Evolutionary conservation across 345 rosid genomes (phyloP).

Genomic region (Pugionium cornutum): DNA sequence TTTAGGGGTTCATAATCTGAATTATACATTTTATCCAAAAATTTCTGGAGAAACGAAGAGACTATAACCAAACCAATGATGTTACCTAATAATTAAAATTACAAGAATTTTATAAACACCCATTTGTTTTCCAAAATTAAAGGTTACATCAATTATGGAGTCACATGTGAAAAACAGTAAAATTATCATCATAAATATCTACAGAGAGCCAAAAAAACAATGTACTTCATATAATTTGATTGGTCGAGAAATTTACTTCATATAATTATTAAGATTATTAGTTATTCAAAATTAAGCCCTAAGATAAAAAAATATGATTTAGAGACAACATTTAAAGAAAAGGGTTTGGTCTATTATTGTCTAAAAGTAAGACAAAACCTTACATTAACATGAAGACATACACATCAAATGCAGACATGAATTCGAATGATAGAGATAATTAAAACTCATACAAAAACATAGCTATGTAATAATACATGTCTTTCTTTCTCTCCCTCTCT

Average conservation of each 20-base stretch:
- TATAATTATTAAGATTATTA: too few species aligned
- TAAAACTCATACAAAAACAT: conserved; percentile 24
- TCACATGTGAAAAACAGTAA: conserved; percentile 30
- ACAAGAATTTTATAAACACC: conserved; percentile 14
- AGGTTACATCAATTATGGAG: conserved; percentile 33
- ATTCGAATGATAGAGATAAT: conserved; percentile 26
- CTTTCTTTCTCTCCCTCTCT: too few species aligned
- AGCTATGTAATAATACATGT: background rate
- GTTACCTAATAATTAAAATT: conserved; percentile 17
- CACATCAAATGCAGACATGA: conserved; percentile 27
- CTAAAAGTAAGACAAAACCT: conserved; percentile 39
- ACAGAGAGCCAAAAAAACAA: background rate
- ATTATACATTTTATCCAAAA: too few species aligned
- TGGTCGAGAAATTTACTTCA: too few species aligned
- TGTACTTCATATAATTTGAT: background rate
- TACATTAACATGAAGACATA: conserved; percentile 18
- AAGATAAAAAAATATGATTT: background rate
- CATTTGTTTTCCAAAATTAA: conserved; percentile 19
- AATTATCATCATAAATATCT: conserved; percentile 14
- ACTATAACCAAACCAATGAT: conserved; percentile 14
- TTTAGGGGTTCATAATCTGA: too few species aligned
- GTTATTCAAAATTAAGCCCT: background rate
- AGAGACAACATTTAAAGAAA: conserved; percentile 3
- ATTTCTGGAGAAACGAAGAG: background rate
- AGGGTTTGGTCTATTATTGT: conserved; percentile 23